Evolutionary conservation across 208 protist genomes (phyloP).

Genomic region (Acanthamoeba lugdunensis): DNA sequence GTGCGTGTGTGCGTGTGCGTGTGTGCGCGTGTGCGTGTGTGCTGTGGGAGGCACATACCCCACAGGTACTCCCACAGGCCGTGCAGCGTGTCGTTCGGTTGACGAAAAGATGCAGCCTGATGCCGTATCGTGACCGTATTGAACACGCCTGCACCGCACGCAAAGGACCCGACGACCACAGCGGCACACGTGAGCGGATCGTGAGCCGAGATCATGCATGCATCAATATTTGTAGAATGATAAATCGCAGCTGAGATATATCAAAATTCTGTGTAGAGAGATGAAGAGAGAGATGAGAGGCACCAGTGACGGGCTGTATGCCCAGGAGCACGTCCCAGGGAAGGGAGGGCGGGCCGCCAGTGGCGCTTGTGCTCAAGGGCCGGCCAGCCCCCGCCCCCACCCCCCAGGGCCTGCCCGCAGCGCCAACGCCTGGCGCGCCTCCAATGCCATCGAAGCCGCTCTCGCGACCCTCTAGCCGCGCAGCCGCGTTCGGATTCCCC

Average conservation of each 20-base stretch:
- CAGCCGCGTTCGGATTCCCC: too few species aligned
- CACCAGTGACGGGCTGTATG: neutral
- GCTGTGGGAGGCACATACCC: neutral
- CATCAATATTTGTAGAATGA: too few species aligned
- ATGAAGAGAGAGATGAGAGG: too few species aligned
- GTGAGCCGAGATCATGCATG: too few species aligned
- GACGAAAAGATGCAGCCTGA: neutral
- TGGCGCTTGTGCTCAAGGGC: neutral
- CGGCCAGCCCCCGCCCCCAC: neutral
- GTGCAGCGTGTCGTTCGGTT: neutral
- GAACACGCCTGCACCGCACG: neutral
- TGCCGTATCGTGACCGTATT: neutral
- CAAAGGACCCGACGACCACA: too few species aligned
- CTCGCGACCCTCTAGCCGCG: neutral
- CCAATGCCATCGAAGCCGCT: neutral
- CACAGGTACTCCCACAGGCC: neutral
- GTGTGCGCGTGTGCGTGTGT: too few species aligned
- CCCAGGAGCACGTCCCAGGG: neutral
- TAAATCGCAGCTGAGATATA: too few species aligned
- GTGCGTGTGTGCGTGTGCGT: too few species aligned
- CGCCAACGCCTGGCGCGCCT: neutral
- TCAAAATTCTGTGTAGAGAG: too few species aligned
- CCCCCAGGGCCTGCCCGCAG: neutral
- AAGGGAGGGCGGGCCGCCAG: neutral
- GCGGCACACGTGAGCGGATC: neutral